Evolutionary conservation across 1,284 basidiomycete species (phyloP), one percentile per base, ranked within the genome.

Genomic region (Trametes versicolor): DNA sequence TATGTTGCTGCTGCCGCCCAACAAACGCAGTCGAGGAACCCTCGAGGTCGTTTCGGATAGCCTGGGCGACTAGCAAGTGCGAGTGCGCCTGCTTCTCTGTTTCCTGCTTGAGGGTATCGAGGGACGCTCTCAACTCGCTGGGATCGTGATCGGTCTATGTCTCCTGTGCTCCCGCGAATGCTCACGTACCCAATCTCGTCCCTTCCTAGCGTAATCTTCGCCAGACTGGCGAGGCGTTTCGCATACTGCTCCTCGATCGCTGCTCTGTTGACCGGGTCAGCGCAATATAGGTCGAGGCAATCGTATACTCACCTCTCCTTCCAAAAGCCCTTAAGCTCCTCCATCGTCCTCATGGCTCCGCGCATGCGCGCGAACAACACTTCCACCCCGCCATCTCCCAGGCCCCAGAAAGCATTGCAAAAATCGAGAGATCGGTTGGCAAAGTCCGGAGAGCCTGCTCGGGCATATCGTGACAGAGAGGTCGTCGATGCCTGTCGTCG

Each of bases 361-460:
- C 95, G 88, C 87, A 98, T 92, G 64, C 96, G 86, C 10, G 92
- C 90, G 78, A 96, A 92, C 52, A 99, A 82, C 53, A 96, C 94
- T 72, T 98, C 95, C 68, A 94, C 96, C 25, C 97, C 97, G 32
- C 86, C 89, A 80, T 98, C 96, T 48, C 85, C 87, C 32, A 85
- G 74, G 7, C 94, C 94, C 97, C 97, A 99, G 81, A 99, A 99
- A 1, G 96, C 89, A 78, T 99, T 99, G 79, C 97, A 99, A 80
- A 97, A 99, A 81, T 97, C 93, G 71, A 90, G 81, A 15, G 86
- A 85, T 60, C 84, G 81, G 62, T 77, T 75, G 47, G 79, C 77
- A 25, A 81, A 75, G 56, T 83, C 81, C 10, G 88, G 84, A 34
- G 87, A 86, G 47, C 79, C 79, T 48, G 82, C 80, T 55, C 87